These are phyloP conservation scores for Zea mays DNA, from an alignment of 176 grass and related monocot genomes.

Conservation along the genomic window Zm-B73-REFERENCE-NAM-5.0 NC_050103.1:169271001-169271500, in stretches of 20 bases:
- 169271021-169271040: background rate
- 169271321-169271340: slow-evolving; percentile 63
- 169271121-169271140: slow-evolving; percentile 2
- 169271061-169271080: background rate
- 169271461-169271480: slow-evolving; percentile 68
- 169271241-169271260: slow-evolving; percentile 68
- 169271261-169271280: slow-evolving; percentile 76
- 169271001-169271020: background rate
- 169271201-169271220: slow-evolving; percentile 76
- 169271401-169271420: background rate
- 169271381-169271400: background rate
- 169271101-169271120: background rate
- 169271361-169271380: slow-evolving; percentile 11
- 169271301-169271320: slow-evolving; percentile 68
- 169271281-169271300: slow-evolving; percentile 55
- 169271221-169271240: slow-evolving; percentile 63
- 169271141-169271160: slow-evolving; percentile 15
- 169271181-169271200: slow-evolving; percentile 62
- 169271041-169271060: background rate
- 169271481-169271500: slow-evolving; percentile 83
- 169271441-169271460: slow-evolving; percentile 24
- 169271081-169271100: background rate
- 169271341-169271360: slow-evolving; percentile 87
- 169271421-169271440: background rate
- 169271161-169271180: slow-evolving; percentile 24